phyloP scores from a whole-genome alignment of 2,329 filamentous ascomycete genomes.

The Colletotrichum endophyticum region DNA sequence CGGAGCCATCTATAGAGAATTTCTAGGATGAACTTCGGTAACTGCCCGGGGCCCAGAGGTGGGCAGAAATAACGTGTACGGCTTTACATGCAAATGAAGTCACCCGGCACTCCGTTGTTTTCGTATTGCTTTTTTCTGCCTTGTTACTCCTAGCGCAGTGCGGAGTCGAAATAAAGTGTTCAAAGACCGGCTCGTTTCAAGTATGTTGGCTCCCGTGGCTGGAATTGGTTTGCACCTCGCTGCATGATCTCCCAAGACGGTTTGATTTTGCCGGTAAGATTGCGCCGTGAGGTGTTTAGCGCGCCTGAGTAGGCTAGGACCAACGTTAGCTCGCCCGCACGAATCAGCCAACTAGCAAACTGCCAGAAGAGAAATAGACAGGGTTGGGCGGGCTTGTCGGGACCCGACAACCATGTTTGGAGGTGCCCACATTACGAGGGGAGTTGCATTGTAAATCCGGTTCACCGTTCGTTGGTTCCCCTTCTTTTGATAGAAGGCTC shows the following conservation, averaged over 20 bases:
- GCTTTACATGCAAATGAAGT: background rate
- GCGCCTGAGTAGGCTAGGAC: background rate
- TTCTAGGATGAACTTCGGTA: background rate
- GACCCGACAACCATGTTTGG: background rate
- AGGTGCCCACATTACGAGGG: background rate
- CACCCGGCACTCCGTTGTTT: background rate
- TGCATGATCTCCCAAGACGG: slow-evolving; percentile 8
- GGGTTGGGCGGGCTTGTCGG: background rate
- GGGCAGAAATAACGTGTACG: background rate
- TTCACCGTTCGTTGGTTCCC: background rate
- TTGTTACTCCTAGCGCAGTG: background rate
- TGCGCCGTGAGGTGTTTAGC: background rate
- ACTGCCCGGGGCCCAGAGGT: background rate
- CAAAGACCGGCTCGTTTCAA: background rate
- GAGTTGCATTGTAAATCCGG: background rate
- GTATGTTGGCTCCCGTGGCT: background rate
- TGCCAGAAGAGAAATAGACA: background rate
- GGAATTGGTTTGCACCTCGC: background rate
- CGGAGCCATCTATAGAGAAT: slow-evolving; percentile 7
- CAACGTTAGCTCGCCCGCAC: background rate
- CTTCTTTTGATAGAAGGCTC: background rate
- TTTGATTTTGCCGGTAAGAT: slow-evolving; percentile 1
- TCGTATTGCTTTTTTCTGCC: background rate
- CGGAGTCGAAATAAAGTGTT: background rate
- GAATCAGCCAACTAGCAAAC: background rate